Evolutionary conservation across 2,329 filamentous ascomycete genomes (phyloP).

Genomic region (Xylariaceae sp.): DNA sequence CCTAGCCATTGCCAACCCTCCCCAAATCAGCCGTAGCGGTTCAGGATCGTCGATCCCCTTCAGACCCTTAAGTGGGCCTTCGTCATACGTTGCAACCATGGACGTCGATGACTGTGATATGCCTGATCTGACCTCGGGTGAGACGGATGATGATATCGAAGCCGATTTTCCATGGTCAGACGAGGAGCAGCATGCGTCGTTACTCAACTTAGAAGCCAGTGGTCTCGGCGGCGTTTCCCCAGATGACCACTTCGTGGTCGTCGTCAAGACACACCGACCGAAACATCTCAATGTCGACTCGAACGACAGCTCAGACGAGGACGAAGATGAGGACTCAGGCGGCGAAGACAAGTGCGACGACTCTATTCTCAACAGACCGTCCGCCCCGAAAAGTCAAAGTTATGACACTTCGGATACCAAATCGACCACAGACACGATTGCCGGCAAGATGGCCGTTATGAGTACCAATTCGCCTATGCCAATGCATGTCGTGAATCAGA

Average conservation of each 20-base stretch:
- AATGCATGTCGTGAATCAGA: not conserved
- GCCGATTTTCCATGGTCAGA: slow-evolving; percentile 44
- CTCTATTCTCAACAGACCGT: too few relatives aligned
- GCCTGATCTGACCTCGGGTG: slow-evolving; percentile 27
- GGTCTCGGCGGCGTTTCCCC: slow-evolving; percentile 57
- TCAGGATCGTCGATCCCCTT: slow-evolving; percentile 49
- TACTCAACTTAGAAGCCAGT: slow-evolving; percentile 47
- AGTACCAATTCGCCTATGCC: slow-evolving; percentile 34
- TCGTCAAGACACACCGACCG: slow-evolving; percentile 46
- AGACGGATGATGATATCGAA: slow-evolving; percentile 37
- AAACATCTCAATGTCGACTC: slow-evolving; percentile 14
- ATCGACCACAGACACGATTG: slow-evolving; percentile 36
- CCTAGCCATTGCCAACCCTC: slow-evolving; percentile 21
- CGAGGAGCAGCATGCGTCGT: slow-evolving; percentile 33
- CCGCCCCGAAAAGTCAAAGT: not conserved
- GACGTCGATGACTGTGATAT: slow-evolving; percentile 27
- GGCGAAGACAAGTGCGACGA: too few relatives aligned
- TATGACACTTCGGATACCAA: slow-evolving; percentile 14
- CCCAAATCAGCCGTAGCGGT: slow-evolving; percentile 23
- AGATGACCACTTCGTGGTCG: slow-evolving; percentile 60
- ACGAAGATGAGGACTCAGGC: not conserved
- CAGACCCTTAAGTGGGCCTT: slow-evolving; percentile 45
- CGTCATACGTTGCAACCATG: slow-evolving; percentile 17
- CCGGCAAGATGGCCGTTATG: slow-evolving; percentile 37
- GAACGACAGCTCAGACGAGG: slow-evolving; percentile 8